Evolutionary conservation across 2,329 filamentous ascomycete genomes (phyloP).

Genomic region (Claviceps humidiphila): DNA sequence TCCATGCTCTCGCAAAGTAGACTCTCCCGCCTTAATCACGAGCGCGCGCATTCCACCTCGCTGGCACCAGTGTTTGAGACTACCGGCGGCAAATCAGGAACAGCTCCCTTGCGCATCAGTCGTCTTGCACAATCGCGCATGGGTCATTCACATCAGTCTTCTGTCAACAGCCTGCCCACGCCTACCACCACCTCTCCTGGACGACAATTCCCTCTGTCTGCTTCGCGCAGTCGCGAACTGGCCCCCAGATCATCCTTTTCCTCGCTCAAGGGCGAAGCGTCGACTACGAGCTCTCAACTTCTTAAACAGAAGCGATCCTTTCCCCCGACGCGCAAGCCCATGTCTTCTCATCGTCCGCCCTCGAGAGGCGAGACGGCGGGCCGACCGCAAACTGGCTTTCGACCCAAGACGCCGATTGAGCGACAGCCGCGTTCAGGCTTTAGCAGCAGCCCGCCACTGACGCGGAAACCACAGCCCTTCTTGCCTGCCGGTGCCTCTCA

Average conservation of each 20-base stretch:
- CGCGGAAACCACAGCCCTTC: conserved; percentile 58
- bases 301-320: conserved; percentile 53
- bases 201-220: conserved; percentile 39
- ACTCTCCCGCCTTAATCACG: conserved; percentile 65
- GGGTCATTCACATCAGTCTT: conserved; percentile 57
- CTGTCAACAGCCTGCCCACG: conserved; percentile 48
- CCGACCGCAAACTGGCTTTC: conserved; percentile 38
- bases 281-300: conserved; percentile 53
- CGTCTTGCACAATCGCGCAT: conserved; percentile 54
- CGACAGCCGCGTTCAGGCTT: conserved; percentile 34
- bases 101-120: conserved; percentile 37
- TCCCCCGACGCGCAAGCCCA: conserved; percentile 44
- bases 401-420: conserved; percentile 62
- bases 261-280: conserved; percentile 44
- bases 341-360: conserved; percentile 40
- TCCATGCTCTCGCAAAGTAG: conserved; percentile 41
- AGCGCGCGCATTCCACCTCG: conserved; percentile 54
- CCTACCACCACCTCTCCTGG: conserved; percentile 45
- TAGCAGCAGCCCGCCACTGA: conserved; percentile 35
- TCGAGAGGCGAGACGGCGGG: conserved; percentile 40
- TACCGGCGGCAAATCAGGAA: conserved; percentile 61
- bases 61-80: conserved; percentile 91
- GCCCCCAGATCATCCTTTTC: conserved; percentile 39
- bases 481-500: conserved; percentile 63
- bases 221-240: conserved; percentile 48